These are phyloP conservation scores for Termitomyces sp. DNA, from an alignment of 768 basidiomycete genomes.

Conservation along the genomic window DNA sequence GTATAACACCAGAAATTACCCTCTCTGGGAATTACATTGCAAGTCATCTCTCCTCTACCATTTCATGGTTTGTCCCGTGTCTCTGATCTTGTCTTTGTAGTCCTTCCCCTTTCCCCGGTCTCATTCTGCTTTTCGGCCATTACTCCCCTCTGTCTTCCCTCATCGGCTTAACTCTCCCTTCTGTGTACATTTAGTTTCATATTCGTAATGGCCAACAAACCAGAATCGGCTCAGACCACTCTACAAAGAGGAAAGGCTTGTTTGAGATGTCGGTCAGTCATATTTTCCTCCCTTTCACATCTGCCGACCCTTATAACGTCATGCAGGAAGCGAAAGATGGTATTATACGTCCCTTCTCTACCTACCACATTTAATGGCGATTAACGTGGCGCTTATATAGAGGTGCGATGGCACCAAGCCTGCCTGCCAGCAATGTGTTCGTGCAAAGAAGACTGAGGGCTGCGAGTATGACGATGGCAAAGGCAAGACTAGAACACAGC, in stretches of 20 bases:
- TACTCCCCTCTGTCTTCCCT: conserved; percentile 21
- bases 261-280: conserved; percentile 60
- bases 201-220: conserved; percentile 47
- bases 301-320: conserved; percentile 11
- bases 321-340: conserved; percentile 67
- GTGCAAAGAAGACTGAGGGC: conserved; percentile 67
- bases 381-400: conserved; percentile 28
- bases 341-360: conserved; percentile 14
- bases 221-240: conserved; percentile 34
- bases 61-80: conserved; percentile 21
- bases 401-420: conserved; percentile 76
- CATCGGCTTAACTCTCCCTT: conserved; percentile 13
- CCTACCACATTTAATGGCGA: background rate
- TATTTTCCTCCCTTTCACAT: conserved; percentile 1
- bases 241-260: conserved; percentile 68
- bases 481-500: conserved; percentile 75
- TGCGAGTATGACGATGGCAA: conserved; percentile 85
- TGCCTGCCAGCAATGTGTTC: conserved; percentile 70
- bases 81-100: conserved; percentile 16
- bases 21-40: conserved; percentile 2
- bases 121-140: conserved; percentile 22
- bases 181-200: conserved; percentile 27
- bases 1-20: conserved; percentile 9
- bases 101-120: conserved; percentile 14
- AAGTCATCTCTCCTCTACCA: conserved; percentile 10